Percentiles rank a stretch among this genome's conserved stretches.
phyloP scores from a whole-genome alignment of 345 rosid species.

The Chamaenerion angustifolium region DNA sequence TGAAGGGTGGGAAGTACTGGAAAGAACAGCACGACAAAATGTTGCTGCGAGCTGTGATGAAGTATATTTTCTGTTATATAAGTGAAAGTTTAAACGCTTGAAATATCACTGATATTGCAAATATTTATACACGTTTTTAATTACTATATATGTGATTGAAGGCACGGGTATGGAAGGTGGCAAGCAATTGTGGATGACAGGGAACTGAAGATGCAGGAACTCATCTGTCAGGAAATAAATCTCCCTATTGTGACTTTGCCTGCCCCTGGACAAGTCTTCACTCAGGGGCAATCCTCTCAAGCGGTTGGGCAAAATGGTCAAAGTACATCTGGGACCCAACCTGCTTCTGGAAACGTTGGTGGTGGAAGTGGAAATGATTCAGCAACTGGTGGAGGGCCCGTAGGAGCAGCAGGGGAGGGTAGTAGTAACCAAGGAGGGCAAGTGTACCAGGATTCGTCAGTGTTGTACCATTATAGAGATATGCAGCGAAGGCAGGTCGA shows the following conservation, averaged over 20 bases:
- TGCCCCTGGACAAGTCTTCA: conserved; percentile 45
- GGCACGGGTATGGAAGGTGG: conserved; percentile 99
- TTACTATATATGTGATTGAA: conserved; percentile 8
- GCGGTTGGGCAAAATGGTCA: conserved; percentile 31
- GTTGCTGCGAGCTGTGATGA: conserved; percentile 67
- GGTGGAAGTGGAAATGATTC: conserved; percentile 36
- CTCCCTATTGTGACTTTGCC: conserved; percentile 65
- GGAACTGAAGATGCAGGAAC: conserved; percentile 72
- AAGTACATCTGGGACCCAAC: conserved; percentile 32
- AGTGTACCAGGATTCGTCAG: conserved; percentile 33
- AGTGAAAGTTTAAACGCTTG: too few species aligned
- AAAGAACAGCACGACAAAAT: conserved; percentile 75
- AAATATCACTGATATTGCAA: too few species aligned
- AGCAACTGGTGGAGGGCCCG: conserved; percentile 23
- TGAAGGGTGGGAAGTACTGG: conserved; percentile 81
- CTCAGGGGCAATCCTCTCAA: conserved; percentile 21
- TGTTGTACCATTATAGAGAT: conserved; percentile 63
- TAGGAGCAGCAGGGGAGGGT: conserved; percentile 31
- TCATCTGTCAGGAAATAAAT: conserved; percentile 80
- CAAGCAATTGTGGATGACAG: conserved; percentile 97
- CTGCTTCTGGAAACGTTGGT: conserved; percentile 24
- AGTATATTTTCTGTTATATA: conserved; percentile 29
- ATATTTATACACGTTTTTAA: too few species aligned
- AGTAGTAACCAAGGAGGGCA: conserved; percentile 22
- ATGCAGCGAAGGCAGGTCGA: conserved; percentile 91